phyloP scores from a whole-genome alignment of 1,139 yeast genomes.

The Pichia sp. region DNA sequence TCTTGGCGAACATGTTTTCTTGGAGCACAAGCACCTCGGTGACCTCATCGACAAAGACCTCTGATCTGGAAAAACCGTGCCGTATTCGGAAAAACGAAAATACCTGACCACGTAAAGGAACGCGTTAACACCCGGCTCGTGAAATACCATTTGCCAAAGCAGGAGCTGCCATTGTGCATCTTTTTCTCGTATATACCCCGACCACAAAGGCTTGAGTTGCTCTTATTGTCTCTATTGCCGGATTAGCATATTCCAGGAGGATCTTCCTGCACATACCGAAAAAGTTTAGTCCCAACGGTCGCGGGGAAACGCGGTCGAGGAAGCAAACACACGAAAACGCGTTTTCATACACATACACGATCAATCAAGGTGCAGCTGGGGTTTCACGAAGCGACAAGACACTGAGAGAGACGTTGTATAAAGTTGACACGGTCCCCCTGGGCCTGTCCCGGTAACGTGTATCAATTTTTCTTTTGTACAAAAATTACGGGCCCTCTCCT shows the following conservation, averaged over 20 bases:
- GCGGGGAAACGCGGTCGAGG: background rate
- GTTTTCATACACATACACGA: background rate
- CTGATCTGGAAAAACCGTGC: slow-evolving; percentile 16
- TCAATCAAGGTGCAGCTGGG: background rate
- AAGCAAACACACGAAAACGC: background rate
- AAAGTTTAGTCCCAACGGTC: background rate
- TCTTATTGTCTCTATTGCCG: background rate
- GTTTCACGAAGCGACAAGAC: background rate
- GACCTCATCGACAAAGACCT: slow-evolving; percentile 34
- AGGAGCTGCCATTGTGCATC: background rate
- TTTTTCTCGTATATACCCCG: background rate
- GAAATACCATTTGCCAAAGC: background rate
- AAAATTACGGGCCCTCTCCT: background rate
- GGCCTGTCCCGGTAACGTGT: background rate
- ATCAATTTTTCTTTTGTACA: background rate
- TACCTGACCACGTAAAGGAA: background rate
- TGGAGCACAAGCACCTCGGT: slow-evolving; percentile 44
- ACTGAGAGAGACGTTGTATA: background rate
- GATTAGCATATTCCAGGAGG: background rate
- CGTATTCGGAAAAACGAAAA: background rate
- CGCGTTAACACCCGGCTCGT: background rate
- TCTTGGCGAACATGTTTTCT: slow-evolving; percentile 33
- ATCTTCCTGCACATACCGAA: background rate
- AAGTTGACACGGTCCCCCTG: slow-evolving; percentile 3
- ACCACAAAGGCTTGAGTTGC: background rate